These are phyloP conservation scores for Camellia oleifera DNA, from an alignment of 179 eudicot species.

Conservation along the genomic window DNA sequence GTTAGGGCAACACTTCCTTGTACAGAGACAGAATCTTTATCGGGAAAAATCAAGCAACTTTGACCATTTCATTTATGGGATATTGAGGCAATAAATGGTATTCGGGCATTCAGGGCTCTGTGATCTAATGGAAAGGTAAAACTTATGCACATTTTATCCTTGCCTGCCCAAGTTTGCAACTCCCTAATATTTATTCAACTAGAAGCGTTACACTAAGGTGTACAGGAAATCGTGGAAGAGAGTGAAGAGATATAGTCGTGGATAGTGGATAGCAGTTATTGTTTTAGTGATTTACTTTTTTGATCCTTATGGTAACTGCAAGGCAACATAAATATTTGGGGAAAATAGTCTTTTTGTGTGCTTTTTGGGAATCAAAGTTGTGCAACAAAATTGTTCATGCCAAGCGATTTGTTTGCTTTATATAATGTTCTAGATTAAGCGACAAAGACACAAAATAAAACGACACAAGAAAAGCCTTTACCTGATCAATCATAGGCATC, in stretches of 20 bases:
- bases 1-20: background rate
- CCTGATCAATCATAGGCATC: conserved; percentile 99
- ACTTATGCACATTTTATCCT: background rate
- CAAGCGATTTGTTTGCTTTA: too few species aligned
- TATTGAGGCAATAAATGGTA: background rate
- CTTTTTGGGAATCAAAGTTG: too few species aligned
- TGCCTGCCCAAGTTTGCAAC: background rate
- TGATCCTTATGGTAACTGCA: too few species aligned
- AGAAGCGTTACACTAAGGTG: background rate
- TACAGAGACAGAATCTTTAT: background rate
- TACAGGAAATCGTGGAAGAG: too few species aligned
- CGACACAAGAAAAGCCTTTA: conserved; percentile 18
- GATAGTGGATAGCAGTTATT: too few species aligned
- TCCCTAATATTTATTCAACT: background rate
- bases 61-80: background rate
- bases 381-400: too few species aligned
- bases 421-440: background rate
- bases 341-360: too few species aligned
- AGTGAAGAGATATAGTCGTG: too few species aligned
- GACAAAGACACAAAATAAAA: background rate
- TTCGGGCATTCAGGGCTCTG: background rate
- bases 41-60: background rate
- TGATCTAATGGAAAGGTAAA: background rate
- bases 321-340: too few species aligned
- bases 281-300: too few species aligned